phyloP scores from a whole-genome alignment of 1,139 yeast genomes.

The Magnusiomyces magnusii region DNA sequence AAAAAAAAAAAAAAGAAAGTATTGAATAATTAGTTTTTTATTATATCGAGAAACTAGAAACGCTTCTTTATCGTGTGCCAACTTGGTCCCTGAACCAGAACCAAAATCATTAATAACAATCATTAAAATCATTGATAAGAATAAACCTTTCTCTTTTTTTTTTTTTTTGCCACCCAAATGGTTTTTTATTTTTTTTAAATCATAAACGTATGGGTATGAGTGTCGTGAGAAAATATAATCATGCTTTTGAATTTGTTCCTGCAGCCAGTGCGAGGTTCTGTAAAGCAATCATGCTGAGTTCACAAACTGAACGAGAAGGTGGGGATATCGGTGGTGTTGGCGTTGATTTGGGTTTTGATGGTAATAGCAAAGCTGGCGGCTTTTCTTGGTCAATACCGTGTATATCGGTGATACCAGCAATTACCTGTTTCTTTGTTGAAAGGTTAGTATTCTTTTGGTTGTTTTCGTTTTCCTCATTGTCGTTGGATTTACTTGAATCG shows the following conservation, averaged over 20 bases:
- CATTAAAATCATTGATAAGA: too few species aligned
- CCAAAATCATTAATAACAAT: background rate
- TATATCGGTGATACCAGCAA: background rate
- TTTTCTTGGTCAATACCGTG: too few species aligned
- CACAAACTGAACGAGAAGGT: background rate
- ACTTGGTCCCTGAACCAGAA: background rate
- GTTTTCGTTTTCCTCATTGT: background rate
- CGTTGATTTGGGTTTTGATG: background rate
- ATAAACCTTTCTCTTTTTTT: too few species aligned
- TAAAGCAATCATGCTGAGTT: background rate
- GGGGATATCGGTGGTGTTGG: too few species aligned
- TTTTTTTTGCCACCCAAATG: too few species aligned
- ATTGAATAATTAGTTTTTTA: too few species aligned
- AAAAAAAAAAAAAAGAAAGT: too few species aligned
- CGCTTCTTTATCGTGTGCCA: background rate
- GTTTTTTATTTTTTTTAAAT: background rate
- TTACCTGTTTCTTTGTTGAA: background rate
- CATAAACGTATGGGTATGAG: background rate
- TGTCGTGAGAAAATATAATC: too few species aligned
- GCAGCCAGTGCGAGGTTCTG: background rate
- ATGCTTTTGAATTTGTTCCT: background rate
- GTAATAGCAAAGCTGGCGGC: too few species aligned
- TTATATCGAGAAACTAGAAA: too few species aligned
- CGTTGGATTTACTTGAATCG: background rate
- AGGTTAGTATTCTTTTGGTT: background rate